These are phyloP conservation scores for Penicillium herquei DNA, from an alignment of 495 filamentous ascomycete genomes.

Conservation along the genomic window DNA sequence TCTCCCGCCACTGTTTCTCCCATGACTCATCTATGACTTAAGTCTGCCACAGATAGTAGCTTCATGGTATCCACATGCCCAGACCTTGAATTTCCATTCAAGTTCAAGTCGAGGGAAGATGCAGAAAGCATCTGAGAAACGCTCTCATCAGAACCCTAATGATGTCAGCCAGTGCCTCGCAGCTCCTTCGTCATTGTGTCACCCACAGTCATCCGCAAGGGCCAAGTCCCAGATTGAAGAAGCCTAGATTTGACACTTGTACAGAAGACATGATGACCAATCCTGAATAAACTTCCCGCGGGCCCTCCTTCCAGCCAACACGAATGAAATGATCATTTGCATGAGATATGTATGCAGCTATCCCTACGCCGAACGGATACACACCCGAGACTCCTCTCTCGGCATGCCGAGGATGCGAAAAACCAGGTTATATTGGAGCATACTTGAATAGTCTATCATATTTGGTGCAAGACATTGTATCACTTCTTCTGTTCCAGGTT, in stretches of 20 bases:
- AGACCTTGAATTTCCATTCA: not conserved
- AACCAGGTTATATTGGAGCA: too few species aligned
- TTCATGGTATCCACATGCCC: not conserved
- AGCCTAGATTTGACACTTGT: not conserved
- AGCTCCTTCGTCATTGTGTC: constrained; percentile 22
- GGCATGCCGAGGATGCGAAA: constrained; percentile 1
- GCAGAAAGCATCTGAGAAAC: too few species aligned
- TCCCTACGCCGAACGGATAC: not conserved
- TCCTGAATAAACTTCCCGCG: constrained; percentile 15
- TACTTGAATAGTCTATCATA: too few species aligned
- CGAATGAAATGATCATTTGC: not conserved
- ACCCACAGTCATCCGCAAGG: constrained; percentile 10
- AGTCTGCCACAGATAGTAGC: not conserved
- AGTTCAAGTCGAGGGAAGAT: not conserved
- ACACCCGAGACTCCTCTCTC: not conserved
- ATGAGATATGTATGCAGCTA: not conserved
- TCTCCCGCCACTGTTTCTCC: not conserved
- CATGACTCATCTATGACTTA: constrained; percentile 1
- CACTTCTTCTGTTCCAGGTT: too few species aligned
- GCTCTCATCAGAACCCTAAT: constrained; percentile 1
- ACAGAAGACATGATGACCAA: not conserved
- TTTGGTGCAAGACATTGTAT: too few species aligned
- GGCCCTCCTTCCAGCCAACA: constrained; percentile 6
- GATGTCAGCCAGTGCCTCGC: constrained; percentile 20
- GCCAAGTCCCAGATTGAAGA: not conserved